Evolutionary conservation across 768 basidiomycete species (phyloP).

Genomic region (Suillus weaverae): DNA sequence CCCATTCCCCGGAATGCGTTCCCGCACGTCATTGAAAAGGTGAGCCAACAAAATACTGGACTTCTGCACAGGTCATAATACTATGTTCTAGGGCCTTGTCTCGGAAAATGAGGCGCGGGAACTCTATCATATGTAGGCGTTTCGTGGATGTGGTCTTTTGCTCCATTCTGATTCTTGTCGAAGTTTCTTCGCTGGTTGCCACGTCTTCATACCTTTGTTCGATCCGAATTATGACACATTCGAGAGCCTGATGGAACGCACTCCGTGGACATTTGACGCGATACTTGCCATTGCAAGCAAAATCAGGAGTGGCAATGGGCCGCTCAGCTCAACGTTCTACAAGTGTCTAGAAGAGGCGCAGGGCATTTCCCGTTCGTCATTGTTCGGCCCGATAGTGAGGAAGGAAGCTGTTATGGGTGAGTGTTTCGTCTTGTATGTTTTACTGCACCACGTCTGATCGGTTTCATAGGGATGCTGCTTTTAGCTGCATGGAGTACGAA

Average conservation of each 20-base stretch:
- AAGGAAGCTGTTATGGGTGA: constrained; percentile 93
- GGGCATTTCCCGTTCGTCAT: constrained; percentile 89
- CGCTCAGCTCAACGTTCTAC: constrained; percentile 83
- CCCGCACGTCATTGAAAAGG: constrained; percentile 89
- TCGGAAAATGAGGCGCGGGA: constrained; percentile 84
- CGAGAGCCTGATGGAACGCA: constrained; percentile 87
- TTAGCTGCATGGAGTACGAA: constrained; percentile 93
- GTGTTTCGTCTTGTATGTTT: constrained; percentile 16
- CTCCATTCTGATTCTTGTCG: constrained; percentile 9
- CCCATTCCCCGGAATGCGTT: constrained; percentile 84
- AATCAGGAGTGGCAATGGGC: constrained; percentile 88
- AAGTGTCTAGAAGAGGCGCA: constrained; percentile 93
- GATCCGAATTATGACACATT: constrained; percentile 92
- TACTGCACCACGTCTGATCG: neutral
- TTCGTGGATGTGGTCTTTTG: constrained; percentile 11
- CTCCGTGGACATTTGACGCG: constrained; percentile 94
- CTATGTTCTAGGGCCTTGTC: constrained; percentile 68
- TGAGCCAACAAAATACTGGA: constrained; percentile 18
- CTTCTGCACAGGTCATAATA: neutral
- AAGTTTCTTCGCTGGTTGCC: constrained; percentile 95
- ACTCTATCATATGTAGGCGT: constrained; percentile 82
- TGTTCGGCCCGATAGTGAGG: constrained; percentile 90
- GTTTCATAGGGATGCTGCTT: constrained; percentile 74
- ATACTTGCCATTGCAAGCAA: constrained; percentile 91
- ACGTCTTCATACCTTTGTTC: constrained; percentile 95